Conservation (phyloP, 306 rosid species). For the Dalbergia cultrata region DNA sequence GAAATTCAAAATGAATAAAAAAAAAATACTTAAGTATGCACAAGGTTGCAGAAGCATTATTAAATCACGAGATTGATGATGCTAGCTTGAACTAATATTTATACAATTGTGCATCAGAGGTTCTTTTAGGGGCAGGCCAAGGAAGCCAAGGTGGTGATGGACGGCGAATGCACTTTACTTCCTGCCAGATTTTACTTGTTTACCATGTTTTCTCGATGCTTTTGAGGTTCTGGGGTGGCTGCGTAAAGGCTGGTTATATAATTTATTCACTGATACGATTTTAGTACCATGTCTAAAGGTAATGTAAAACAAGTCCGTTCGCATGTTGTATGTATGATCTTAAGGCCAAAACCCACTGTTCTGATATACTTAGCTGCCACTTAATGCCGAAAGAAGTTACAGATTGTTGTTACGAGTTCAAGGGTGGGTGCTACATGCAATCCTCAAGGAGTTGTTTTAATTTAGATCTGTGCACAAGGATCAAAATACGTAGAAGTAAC, state of each 20-base stretch:
- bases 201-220: too few relatives aligned
- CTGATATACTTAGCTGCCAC: not conserved
- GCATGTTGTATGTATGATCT: not conserved
- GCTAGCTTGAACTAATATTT: slow-evolving; percentile 21
- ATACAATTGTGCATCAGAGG: slow-evolving; percentile 11
- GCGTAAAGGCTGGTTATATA: not conserved
- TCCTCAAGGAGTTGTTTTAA: not conserved
- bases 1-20: slow-evolving; percentile 17
- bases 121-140: slow-evolving; percentile 38
- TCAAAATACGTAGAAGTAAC: not conserved
- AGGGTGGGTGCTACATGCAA: too few relatives aligned
- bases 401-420: too few relatives aligned
- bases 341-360: not conserved
- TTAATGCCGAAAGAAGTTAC: too few relatives aligned
- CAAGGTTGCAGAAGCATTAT: not conserved
- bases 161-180: not conserved
- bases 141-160: slow-evolving; percentile 39
- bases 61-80: not conserved
- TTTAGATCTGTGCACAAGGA: not conserved
- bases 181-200: too few relatives aligned
- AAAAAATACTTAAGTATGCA: not conserved
- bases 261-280: not conserved
- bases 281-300: not conserved
- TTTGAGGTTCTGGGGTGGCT: too few relatives aligned
- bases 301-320: not conserved